Evolutionary conservation across 805 yeast species (phyloP), one percentile per base, ranked within the genome.

Genomic region (Kodamaea hsintzibuensis): DNA sequence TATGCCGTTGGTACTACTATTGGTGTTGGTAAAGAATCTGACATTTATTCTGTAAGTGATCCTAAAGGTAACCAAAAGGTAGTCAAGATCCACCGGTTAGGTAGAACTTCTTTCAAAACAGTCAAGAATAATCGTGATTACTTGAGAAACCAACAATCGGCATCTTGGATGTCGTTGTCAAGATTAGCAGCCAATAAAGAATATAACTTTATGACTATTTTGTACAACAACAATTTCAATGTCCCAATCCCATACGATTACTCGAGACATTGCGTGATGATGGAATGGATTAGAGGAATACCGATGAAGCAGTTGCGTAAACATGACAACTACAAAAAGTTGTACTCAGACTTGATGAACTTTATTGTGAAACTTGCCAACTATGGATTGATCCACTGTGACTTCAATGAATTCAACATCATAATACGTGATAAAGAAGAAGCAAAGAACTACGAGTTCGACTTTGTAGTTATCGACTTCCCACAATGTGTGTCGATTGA

Each of bases 1-100:
- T 85, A 85, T 62, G 86, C 93, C 1, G 82, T 93, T 13, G 98
- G 97, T 14, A 79, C 86, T 46, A 89, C 88, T 8, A 91, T 93
- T 61, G 99, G 98, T 55, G 97, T 95, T 50, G 99, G 99, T 63
- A 95, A 95, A 67, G 99, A 95, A 71, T 91, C 98, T 2, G 99
- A 95, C 73, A 92, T 95, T 63, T 91, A 88, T 69, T 81, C 92
- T 10, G 92, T 89, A 1, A 84, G 86, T 54, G 92, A 88, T 63
- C 74, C 79, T 10, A 65, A 80, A 17, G 95, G 93, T 0, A 58
- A 57, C 16, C 81, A 83, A 51, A 81, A 82, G 62, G 97, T 92
- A 14, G 72, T 95, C 66, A 95, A 95, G 69, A 87, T 95, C 39
- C 98, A 92, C 71, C 81, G 99, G 60, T 77, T 95, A 55, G 99